Evolutionary conservation across 2,329 filamentous ascomycete species (phyloP), one percentile per base, ranked within the genome.

Genomic region (Colletotrichum brevisporum): DNA sequence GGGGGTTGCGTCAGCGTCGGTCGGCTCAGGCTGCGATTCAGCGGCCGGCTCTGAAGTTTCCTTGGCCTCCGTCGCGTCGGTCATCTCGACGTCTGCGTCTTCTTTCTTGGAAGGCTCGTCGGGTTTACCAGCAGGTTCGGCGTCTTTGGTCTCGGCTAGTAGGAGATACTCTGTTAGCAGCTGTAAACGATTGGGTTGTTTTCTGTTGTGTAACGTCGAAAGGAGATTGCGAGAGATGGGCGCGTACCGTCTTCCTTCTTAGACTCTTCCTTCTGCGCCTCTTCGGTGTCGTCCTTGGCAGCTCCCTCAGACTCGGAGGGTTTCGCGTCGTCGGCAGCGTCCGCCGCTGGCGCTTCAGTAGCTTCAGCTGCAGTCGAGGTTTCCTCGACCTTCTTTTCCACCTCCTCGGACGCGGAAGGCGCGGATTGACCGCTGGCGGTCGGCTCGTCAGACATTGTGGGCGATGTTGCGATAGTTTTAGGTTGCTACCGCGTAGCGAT

Each of bases 81-180:
- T 90, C 26, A 91, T 92, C 78, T 95, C 92, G 12, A 89, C 89
- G 71, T 85, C 84, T 70, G 73, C 74, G 62, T 82, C 81, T 43
- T 69, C 67, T 36, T 77, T 78, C 53, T 79, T 73, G 70, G 78
- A 72, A 63, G 74, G 70, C 52, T 80, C 77, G 67, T 75, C 69
- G 16, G 77, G 55, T 57, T 77, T 78, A 56, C 78, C 78, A 51
- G 74, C 69, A 62, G 74, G 74, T 59, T 78, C 76, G 69, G 74
- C 59, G 36, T 69, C 63, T 53, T 77, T 75, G 65, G 74, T 53
- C 70, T 78, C 79, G 75, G 67, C 58, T 70, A 67, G 54, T 36
- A 31, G 18, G 10, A 12, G 48, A 48, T 6, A 26, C 51, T 24
- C 43, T 13, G 50, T 58, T 57, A 62, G 59, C 63, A 53, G 59